A percentile compares a stretch with the other conserved stretches of the same genome.
Evolutionary conservation across 140 eudicot species (phyloP).

Genomic region (Senecio squalidus): DNA sequence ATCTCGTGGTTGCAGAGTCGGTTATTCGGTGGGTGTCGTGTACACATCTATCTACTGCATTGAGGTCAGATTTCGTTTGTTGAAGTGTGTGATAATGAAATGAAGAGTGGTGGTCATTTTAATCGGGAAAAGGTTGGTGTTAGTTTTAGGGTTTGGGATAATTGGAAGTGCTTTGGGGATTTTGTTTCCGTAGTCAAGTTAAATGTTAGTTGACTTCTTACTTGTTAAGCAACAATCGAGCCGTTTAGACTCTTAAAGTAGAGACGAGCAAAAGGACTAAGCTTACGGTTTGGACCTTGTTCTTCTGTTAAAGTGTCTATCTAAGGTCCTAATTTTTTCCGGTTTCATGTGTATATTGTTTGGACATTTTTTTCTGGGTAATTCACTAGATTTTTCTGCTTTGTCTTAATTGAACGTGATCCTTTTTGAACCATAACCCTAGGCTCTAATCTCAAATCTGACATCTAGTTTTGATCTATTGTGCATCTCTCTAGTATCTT

Average conservation of each 20-base stretch:
- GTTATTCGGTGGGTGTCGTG: slow-evolving; percentile 91
- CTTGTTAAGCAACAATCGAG: neutral
- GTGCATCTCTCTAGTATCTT: too few species aligned
- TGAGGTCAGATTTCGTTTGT: slow-evolving; percentile 78
- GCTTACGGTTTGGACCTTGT: too few species aligned
- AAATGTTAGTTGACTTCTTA: slow-evolving; percentile 15
- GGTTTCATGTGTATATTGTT: too few species aligned
- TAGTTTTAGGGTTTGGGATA: slow-evolving; percentile 1
- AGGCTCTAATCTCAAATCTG: too few species aligned
- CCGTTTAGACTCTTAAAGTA: neutral
- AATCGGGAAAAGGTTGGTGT: too few species aligned
- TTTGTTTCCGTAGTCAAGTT: slow-evolving; percentile 6
- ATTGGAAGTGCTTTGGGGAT: slow-evolving; percentile 20
- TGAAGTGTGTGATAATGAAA: slow-evolving; percentile 25
- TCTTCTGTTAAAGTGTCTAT: too few species aligned
- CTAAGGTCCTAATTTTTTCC: too few species aligned
- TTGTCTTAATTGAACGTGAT: neutral
- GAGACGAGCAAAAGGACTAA: slow-evolving; percentile 2
- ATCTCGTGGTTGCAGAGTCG: slow-evolving; percentile 64
- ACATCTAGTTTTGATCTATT: too few species aligned
- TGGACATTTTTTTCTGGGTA: too few species aligned
- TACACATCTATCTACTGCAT: slow-evolving; percentile 62
- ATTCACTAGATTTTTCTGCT: neutral
- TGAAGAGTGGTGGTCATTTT: slow-evolving; percentile 14
- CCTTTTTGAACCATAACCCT: neutral